These are phyloP conservation scores for Mycena citricolor DNA, from an alignment of 1,284 basidiomycete species.

Conservation along the genomic window DNA sequence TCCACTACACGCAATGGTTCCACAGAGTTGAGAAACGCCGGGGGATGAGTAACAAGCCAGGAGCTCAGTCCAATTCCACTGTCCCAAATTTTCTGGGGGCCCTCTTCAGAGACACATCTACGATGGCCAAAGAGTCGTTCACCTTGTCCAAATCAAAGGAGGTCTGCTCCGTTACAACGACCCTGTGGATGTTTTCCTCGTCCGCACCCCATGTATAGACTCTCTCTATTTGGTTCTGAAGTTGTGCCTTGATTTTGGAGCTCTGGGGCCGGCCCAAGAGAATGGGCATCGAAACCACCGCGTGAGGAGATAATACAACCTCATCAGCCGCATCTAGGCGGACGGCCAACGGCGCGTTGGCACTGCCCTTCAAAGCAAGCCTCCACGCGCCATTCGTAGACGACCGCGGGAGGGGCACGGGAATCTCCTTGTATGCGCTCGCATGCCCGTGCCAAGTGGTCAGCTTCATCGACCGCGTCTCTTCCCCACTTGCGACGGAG, in stretches of 20 bases:
- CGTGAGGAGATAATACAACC: slow-evolving; percentile 47
- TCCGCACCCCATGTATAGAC: slow-evolving; percentile 45
- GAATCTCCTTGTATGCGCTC: slow-evolving; percentile 72
- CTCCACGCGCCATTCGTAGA: slow-evolving; percentile 59
- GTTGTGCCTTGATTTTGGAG: slow-evolving; percentile 34
- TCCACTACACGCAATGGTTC: slow-evolving; percentile 53
- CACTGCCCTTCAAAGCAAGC: slow-evolving; percentile 51
- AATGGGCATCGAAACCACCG: slow-evolving; percentile 70
- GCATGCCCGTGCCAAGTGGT: slow-evolving; percentile 64
- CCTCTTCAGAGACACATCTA: slow-evolving; percentile 22
- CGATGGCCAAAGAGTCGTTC: slow-evolving; percentile 21
- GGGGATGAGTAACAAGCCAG: slow-evolving; percentile 54
- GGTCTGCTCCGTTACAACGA: slow-evolving; percentile 74
- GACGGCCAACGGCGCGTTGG: slow-evolving; percentile 31
- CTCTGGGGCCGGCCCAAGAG: slow-evolving; percentile 36
- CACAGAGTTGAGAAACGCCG: slow-evolving; percentile 37
- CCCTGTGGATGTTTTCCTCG: too few relatives aligned
- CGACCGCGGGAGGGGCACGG: slow-evolving; percentile 58
- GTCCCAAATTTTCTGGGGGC: slow-evolving; percentile 86
- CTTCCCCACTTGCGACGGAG: slow-evolving; percentile 22
- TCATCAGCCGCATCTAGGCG: slow-evolving; percentile 35
- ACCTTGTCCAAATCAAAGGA: slow-evolving; percentile 91
- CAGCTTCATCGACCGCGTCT: slow-evolving; percentile 54
- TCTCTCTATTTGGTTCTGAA: slow-evolving; percentile 73
- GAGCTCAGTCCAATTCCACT: slow-evolving; percentile 80